phyloP scores from a whole-genome alignment of 805 yeast genomes.

The Citeromyces matritensis region DNA sequence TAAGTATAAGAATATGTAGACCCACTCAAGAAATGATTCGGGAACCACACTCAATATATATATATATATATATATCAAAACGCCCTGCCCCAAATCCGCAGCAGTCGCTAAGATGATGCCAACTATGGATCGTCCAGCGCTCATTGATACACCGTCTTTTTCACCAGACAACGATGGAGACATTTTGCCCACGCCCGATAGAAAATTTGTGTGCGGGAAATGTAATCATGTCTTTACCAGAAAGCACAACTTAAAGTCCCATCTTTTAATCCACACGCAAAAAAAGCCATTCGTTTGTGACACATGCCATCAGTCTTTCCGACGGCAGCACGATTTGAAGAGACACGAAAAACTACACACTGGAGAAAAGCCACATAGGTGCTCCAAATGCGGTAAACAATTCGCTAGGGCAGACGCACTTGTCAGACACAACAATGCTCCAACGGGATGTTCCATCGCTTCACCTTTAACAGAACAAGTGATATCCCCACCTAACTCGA shows the following conservation, averaged over 20 bases:
- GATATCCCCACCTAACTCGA: too few species aligned
- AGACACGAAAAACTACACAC: constrained; percentile 66
- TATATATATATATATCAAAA: too few species aligned
- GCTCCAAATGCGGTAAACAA: constrained; percentile 42
- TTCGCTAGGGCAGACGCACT: constrained; percentile 72
- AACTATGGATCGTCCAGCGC: constrained; percentile 5
- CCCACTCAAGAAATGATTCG: too few species aligned
- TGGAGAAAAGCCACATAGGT: constrained; percentile 56
- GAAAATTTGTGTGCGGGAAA: constrained; percentile 32
- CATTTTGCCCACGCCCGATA: constrained; percentile 6
- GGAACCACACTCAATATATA: too few species aligned
- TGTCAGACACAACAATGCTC: constrained; percentile 42
- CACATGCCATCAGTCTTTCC: constrained; percentile 44
- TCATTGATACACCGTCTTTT: background rate
- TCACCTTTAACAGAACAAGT: too few species aligned
- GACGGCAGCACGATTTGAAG: constrained; percentile 64
- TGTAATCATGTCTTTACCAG: constrained; percentile 57
- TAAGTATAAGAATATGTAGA: too few species aligned
- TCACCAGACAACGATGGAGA: background rate
- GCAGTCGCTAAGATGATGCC: constrained; percentile 3
- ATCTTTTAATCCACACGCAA: constrained; percentile 51
- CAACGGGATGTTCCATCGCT: constrained; percentile 12
- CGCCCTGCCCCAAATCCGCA: too few species aligned
- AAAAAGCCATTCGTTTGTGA: constrained; percentile 50
- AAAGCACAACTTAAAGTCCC: constrained; percentile 62